Evolutionary conservation across 208 protist species (phyloP).

Genomic region (Baffinella frigidus): DNA sequence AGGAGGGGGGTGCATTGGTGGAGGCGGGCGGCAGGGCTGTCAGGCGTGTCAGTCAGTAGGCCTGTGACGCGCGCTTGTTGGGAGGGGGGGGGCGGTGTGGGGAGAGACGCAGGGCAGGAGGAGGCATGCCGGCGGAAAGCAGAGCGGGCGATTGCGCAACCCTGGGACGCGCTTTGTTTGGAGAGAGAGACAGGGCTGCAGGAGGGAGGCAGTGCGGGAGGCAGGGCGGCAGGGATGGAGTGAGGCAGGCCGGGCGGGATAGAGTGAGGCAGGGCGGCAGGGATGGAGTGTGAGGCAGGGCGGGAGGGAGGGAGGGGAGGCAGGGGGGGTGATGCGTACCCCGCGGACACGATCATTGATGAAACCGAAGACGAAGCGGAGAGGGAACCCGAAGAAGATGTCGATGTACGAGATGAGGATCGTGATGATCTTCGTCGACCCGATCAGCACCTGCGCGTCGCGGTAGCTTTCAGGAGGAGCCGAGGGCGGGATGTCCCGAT

Average conservation of each 20-base stretch:
- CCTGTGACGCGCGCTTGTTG: too few relatives aligned
- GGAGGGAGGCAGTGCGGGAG: not conserved
- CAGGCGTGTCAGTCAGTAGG: too few relatives aligned
- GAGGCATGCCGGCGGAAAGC: too few relatives aligned
- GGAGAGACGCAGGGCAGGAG: too few relatives aligned
- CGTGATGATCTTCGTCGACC: slow-evolving; percentile 63
- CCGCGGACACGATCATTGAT: not conserved
- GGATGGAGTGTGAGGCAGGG: not conserved
- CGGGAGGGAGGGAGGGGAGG: not conserved
- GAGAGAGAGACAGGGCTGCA: not conserved
- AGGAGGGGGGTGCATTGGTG: too few relatives aligned
- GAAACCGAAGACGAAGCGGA: slow-evolving; percentile 47
- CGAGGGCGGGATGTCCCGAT: too few relatives aligned
- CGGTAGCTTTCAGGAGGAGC: too few relatives aligned
- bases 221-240: not conserved
- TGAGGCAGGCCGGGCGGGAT: not conserved
- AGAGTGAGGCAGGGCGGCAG: not conserved
- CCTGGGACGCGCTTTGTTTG: too few relatives aligned
- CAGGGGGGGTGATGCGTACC: not conserved
- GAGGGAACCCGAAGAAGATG: slow-evolving; percentile 57
- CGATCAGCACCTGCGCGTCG: slow-evolving; percentile 63
- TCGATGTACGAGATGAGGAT: slow-evolving; percentile 57
- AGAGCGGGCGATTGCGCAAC: too few relatives aligned
- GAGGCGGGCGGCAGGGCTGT: too few relatives aligned
- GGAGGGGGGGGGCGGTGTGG: too few relatives aligned